These are phyloP conservation scores for Nothomitra cinnamomea DNA, from an alignment of 2,329 filamentous ascomycete species.

Conservation along the genomic window DNA sequence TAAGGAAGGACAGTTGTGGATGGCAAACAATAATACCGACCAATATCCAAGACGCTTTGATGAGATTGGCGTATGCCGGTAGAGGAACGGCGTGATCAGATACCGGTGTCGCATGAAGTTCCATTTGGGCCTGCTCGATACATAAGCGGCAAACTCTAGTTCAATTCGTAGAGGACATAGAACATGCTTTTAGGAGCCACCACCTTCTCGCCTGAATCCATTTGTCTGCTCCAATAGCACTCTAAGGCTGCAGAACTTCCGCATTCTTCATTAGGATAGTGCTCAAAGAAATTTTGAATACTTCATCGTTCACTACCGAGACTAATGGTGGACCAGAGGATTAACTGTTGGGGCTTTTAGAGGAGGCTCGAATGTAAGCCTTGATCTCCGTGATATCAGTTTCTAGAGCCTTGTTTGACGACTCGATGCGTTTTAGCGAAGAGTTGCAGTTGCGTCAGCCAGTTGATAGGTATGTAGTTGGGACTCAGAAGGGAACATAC, in stretches of 20 bases:
- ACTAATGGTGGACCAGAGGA: too few relatives aligned
- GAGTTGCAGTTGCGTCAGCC: slow-evolving; percentile 5
- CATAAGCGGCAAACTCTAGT: not conserved
- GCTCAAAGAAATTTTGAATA: too few relatives aligned
- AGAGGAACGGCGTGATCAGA: not conserved
- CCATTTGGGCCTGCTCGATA: not conserved
- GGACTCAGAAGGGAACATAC: not conserved
- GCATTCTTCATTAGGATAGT: slow-evolving; percentile 7
- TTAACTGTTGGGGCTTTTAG: not conserved
- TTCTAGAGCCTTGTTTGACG: slow-evolving; percentile 3
- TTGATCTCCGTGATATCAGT: slow-evolving; percentile 7
- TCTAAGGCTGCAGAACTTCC: slow-evolving; percentile 8
- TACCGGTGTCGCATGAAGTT: not conserved
- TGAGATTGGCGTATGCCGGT: slow-evolving; percentile 7
- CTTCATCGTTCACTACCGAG: slow-evolving; percentile 1
- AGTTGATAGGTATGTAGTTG: not conserved
- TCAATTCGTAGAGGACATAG: not conserved
- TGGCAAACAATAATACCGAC: slow-evolving; percentile 7
- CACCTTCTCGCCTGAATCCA: slow-evolving; percentile 7
- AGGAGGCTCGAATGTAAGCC: slow-evolving; percentile 1
- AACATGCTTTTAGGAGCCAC: slow-evolving; percentile 4
- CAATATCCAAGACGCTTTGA: slow-evolving; percentile 9
- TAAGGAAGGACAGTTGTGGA: slow-evolving; percentile 8
- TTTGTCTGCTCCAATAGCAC: slow-evolving; percentile 7
- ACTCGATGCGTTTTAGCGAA: slow-evolving; percentile 8